Evolutionary conservation across 768 basidiomycete genomes (phyloP).

Genomic region (Boletus tylopilopsis): DNA sequence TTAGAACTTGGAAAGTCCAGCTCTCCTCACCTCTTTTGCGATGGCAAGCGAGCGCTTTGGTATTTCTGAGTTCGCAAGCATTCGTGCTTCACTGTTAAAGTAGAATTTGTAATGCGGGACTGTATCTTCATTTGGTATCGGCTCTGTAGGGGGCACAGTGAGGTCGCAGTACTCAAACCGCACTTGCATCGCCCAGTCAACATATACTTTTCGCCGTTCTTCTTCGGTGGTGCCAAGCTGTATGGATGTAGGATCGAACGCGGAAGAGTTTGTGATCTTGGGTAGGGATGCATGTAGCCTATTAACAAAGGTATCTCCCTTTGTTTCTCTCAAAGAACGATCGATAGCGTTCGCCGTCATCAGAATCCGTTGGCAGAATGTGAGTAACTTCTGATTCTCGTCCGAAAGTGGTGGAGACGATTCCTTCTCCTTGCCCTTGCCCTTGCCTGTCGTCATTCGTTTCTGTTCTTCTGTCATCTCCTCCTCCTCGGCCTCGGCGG

Average conservation of each 20-base stretch:
- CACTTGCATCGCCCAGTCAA: slow-evolving; percentile 76
- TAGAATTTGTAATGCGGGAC: slow-evolving; percentile 77
- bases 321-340: slow-evolving; percentile 81
- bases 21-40: slow-evolving; percentile 78
- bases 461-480: slow-evolving; percentile 90
- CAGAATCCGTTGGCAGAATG: slow-evolving; percentile 84
- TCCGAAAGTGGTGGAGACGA: slow-evolving; percentile 46
- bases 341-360: slow-evolving; percentile 83
- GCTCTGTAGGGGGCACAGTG: slow-evolving; percentile 39
- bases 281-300: slow-evolving; percentile 75
- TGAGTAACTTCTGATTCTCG: slow-evolving; percentile 73
- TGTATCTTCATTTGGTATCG: slow-evolving; percentile 42
- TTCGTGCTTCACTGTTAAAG: slow-evolving; percentile 79
- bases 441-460: slow-evolving; percentile 73
- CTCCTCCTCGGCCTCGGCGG: slow-evolving; percentile 42
- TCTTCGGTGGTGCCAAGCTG: slow-evolving; percentile 59
- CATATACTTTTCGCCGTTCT: slow-evolving; percentile 62
- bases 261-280: slow-evolving; percentile 56
- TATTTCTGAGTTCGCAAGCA: slow-evolving; percentile 80
- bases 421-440: slow-evolving; percentile 54
- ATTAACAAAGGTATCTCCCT: slow-evolving; percentile 82
- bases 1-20: neutral
- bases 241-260: slow-evolving; percentile 36
- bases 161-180: slow-evolving; percentile 94
- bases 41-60: slow-evolving; percentile 92